These are phyloP conservation scores for Capronia epimyces DNA, from an alignment of 2,329 filamentous ascomycete species.

Conservation along the genomic window DNA sequence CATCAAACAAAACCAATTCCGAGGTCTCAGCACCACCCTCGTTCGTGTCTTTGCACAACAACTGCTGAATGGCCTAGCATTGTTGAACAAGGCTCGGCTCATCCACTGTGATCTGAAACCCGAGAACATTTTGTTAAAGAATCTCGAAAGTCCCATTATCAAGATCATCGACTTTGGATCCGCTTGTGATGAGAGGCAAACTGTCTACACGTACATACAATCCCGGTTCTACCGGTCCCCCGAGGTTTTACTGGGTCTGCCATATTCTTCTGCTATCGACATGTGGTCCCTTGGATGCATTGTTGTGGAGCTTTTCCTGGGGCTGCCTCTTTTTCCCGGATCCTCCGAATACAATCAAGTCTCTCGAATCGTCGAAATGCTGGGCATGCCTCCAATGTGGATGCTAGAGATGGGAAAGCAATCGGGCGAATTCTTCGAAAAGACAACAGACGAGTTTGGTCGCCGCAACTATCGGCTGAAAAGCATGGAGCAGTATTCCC, in stretches of 20 bases:
- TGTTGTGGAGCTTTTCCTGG: conserved; percentile 93
- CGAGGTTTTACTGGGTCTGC: conserved; percentile 88
- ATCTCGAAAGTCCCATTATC: conserved; percentile 97
- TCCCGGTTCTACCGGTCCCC: conserved; percentile 96
- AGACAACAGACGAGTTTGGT: conserved; percentile 83
- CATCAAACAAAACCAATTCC: conserved; percentile 99
- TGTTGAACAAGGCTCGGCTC: conserved; percentile 90
- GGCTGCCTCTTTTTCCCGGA: conserved; percentile 87
- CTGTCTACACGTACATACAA: conserved; percentile 98
- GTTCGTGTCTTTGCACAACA: conserved; percentile 98
- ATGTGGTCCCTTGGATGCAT: conserved; percentile 99
- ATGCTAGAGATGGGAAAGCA: conserved; percentile 99
- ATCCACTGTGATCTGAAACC: conserved; percentile 98
- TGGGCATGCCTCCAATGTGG: conserved; percentile 93
- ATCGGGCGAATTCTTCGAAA: conserved; percentile 94
- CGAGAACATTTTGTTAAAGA: conserved; percentile 95
- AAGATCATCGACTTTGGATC: conserved; percentile 99
- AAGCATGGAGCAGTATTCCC: conserved; percentile 94
- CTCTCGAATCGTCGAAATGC: conserved; percentile 94
- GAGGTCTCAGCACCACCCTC: conserved; percentile 90
- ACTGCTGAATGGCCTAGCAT: conserved; percentile 80
- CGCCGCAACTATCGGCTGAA: conserved; percentile 87
- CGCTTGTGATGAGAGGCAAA: conserved; percentile 95
- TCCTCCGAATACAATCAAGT: conserved; percentile 99
- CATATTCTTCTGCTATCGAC: conserved; percentile 96